Conservation (phyloP, 2,329 filamentous ascomycete species). For the Chlorencoelia australis region DNA sequence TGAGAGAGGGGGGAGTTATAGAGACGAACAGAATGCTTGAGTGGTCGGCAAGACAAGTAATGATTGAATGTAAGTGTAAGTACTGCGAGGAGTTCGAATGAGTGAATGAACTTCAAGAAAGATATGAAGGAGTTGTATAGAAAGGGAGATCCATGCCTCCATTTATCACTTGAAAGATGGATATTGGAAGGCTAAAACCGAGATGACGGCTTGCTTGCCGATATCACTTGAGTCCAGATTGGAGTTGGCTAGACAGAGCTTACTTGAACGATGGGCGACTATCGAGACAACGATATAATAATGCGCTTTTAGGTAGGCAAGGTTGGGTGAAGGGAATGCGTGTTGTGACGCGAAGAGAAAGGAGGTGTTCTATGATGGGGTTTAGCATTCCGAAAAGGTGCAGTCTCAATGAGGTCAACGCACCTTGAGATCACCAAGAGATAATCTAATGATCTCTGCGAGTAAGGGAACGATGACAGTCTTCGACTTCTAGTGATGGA, state of each 20-base stretch:
- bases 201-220: conserved; percentile 8
- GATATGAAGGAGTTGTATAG: conserved; percentile 7
- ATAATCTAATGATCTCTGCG: neutral
- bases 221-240: conserved; percentile 8
- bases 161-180: conserved; percentile 15
- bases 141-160: conserved; percentile 11
- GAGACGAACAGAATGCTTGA: neutral
- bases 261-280: conserved; percentile 14
- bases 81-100: neutral
- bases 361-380: neutral
- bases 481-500: conserved; percentile 1
- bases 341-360: neutral
- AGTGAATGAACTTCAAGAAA: conserved; percentile 7
- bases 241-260: conserved; percentile 14
- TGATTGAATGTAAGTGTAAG: neutral
- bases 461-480: conserved; percentile 3
- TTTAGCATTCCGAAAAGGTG: conserved; percentile 2
- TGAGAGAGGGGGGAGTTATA: too few species aligned
- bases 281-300: conserved; percentile 12
- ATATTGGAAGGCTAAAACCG: conserved; percentile 1
- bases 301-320: conserved; percentile 16
- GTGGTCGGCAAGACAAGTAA: neutral
- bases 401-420: conserved; percentile 1
- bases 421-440: conserved; percentile 1
- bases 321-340: conserved; percentile 1